phyloP scores from a whole-genome alignment of 768 basidiomycete genomes.

The Tephrocybe rancida region DNA sequence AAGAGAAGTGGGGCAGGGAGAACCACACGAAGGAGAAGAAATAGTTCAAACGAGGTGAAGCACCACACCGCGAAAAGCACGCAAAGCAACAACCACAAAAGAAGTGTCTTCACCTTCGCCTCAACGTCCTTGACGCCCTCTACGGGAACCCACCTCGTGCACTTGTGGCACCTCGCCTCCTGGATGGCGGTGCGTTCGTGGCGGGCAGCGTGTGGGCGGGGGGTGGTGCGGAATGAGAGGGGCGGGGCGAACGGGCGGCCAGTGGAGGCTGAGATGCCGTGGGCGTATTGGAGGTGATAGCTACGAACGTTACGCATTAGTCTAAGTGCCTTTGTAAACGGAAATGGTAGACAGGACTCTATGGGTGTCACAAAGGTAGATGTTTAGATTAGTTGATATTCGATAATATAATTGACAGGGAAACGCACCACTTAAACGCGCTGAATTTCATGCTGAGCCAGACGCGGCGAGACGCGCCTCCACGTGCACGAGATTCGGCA shows the following conservation, averaged over 20 bases:
- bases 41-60: too few relatives aligned
- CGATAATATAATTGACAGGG: background rate
- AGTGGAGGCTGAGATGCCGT: constrained; percentile 72
- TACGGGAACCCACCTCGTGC: constrained; percentile 68
- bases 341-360: too few relatives aligned
- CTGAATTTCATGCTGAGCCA: constrained; percentile 84
- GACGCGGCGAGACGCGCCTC: constrained; percentile 61
- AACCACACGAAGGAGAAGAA: too few relatives aligned
- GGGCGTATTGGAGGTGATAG: constrained; percentile 77
- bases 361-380: too few relatives aligned
- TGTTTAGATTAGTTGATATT: background rate
- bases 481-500: constrained; percentile 56
- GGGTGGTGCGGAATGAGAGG: constrained; percentile 52
- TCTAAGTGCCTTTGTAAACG: too few relatives aligned
- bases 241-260: constrained; percentile 82
- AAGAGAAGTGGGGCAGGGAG: too few relatives aligned
- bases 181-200: constrained; percentile 59
- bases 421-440: constrained; percentile 76
- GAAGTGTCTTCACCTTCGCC: constrained; percentile 54
- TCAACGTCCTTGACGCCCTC: constrained; percentile 77
- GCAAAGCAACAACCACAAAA: background rate
- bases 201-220: constrained; percentile 51
- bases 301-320: constrained; percentile 37
- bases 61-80: background rate
- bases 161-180: constrained; percentile 81